Evolutionary conservation across 1,284 basidiomycete genomes (phyloP).

Genomic region (Cutaneotrichosporon sp.): DNA sequence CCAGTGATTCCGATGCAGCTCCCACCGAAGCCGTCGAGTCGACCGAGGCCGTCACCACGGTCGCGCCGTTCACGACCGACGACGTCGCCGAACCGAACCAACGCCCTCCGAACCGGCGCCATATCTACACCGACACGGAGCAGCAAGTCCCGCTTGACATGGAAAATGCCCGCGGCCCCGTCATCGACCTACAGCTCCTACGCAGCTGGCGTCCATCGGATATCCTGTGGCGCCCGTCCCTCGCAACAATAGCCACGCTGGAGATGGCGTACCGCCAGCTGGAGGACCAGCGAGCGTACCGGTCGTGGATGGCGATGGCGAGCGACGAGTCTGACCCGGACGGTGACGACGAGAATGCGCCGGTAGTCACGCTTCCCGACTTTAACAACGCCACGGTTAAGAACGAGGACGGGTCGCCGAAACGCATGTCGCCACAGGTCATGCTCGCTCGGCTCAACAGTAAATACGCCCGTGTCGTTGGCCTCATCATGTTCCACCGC

Average conservation of each 20-base stretch:
- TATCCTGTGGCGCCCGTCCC: slow-evolving; percentile 35
- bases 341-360: slow-evolving; percentile 17
- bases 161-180: too few species aligned
- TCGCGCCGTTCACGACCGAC: not conserved
- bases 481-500: slow-evolving; percentile 36
- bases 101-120: slow-evolving; percentile 32
- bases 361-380: slow-evolving; percentile 17
- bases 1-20: not conserved
- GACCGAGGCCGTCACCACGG: not conserved
- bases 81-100: slow-evolving; percentile 16
- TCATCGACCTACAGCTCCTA: slow-evolving; percentile 19
- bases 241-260: slow-evolving; percentile 29
- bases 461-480: slow-evolving; percentile 34
- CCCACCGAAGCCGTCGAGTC: not conserved
- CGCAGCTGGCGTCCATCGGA: slow-evolving; percentile 39
- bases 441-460: slow-evolving; percentile 34
- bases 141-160: not conserved
- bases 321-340: slow-evolving; percentile 22
- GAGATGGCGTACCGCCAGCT: slow-evolving; percentile 35
- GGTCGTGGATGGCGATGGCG: slow-evolving; percentile 22
- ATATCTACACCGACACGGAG: slow-evolving; percentile 4
- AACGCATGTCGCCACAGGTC: slow-evolving; percentile 22
- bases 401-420: slow-evolving; percentile 23
- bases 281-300: slow-evolving; percentile 24
- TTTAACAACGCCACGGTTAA: slow-evolving; percentile 24